phyloP scores from a whole-genome alignment of 2,329 filamentous ascomycete species.

The Epichloe typhina region DNA sequence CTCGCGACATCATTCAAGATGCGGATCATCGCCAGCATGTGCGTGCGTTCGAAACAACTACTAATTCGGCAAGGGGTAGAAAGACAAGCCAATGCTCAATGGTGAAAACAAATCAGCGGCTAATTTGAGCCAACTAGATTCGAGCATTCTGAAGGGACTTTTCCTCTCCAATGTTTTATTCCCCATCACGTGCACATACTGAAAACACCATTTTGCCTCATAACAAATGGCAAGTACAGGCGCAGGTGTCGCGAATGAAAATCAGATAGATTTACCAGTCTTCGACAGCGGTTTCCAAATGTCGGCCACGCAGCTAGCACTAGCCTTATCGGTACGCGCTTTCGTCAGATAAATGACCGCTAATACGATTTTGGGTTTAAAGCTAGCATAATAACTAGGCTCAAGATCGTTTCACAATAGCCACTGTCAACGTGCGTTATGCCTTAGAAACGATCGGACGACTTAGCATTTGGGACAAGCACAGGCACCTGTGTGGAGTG shows the following conservation, averaged over 20 bases:
- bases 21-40: not conserved
- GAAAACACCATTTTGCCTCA: not conserved
- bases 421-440: not conserved
- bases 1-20: no score
- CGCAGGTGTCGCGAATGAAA: not conserved
- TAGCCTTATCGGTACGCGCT: not conserved
- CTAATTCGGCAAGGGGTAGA: not conserved
- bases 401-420: not conserved
- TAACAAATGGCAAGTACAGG: not conserved
- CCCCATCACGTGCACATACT: not conserved
- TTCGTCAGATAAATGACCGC: not conserved
- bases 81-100: not conserved
- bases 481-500: no score
- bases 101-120: not conserved
- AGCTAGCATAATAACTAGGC: not conserved
- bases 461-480: not conserved
- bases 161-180: not conserved
- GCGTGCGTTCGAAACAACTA: not conserved
- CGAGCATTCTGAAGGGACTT: not conserved
- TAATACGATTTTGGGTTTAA: not conserved
- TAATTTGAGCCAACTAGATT: not conserved
- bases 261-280: not conserved
- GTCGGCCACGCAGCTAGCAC: no score
- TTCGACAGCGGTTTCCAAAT: not conserved
- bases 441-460: not conserved